phyloP scores from a whole-genome alignment of 2,329 filamentous ascomycete genomes.

The Ceratocystis eucalypticola region DNA sequence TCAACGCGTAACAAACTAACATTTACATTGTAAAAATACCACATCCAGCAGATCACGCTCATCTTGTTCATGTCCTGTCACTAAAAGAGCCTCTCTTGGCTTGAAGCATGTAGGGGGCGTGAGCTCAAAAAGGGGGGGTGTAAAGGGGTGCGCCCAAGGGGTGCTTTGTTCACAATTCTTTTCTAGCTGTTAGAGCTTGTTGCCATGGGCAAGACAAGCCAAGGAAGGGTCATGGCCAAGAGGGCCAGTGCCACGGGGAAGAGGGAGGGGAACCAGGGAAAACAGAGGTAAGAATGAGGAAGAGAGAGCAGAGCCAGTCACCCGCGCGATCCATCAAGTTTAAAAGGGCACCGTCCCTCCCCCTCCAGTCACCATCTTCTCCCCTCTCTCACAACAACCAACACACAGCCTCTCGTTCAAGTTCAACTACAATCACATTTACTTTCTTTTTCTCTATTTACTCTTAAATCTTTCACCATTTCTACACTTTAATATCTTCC shows the following conservation, averaged over 20 bases:
- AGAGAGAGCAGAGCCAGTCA: no score
- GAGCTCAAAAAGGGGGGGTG: not conserved
- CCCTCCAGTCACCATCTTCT: not conserved
- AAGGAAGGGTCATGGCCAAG: not conserved
- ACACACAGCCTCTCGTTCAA: conserved; percentile 19
- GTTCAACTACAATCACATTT: conserved; percentile 18
- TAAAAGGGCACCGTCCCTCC: conserved; percentile 15
- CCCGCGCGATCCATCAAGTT: not conserved
- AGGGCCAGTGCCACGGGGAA: not conserved
- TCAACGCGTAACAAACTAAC: not conserved
- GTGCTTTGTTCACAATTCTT: not conserved
- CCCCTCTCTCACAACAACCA: conserved; percentile 4
- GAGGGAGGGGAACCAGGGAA: no score
- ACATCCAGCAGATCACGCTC: not conserved
- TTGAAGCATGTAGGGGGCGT: not conserved
- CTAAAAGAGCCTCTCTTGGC: not conserved
- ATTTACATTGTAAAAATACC: not conserved
- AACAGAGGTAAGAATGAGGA: no score
- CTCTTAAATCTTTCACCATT: conserved; percentile 16
- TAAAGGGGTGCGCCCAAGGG: not conserved
- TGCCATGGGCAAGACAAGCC: not conserved
- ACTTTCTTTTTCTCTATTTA: conserved; percentile 11
- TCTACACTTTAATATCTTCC: conserved; percentile 17
- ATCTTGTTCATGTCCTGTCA: not conserved
- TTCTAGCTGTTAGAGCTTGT: not conserved